A percentile compares a stretch with the other conserved stretches of the same genome.
Evolutionary conservation across 2,329 filamentous ascomycete species (phyloP).

Genomic region (Venturia nashicola): DNA sequence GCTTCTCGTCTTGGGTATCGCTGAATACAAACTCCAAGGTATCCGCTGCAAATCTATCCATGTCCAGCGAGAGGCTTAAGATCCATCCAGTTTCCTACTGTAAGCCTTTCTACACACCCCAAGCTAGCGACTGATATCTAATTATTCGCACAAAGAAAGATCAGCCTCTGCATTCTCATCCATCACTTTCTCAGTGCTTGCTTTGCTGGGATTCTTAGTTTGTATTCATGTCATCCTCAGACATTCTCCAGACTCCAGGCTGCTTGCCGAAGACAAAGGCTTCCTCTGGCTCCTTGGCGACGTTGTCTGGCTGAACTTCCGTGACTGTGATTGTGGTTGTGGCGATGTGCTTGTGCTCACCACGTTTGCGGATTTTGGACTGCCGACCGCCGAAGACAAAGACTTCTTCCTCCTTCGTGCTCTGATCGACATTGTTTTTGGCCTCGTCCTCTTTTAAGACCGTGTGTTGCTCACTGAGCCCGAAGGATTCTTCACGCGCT

Average conservation of each 20-base stretch:
- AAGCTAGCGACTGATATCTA: neutral
- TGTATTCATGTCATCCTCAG: neutral
- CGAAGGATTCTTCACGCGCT: neutral
- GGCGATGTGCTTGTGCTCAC: neutral
- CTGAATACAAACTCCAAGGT: neutral
- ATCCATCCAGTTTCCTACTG: neutral
- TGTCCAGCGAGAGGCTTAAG: neutral
- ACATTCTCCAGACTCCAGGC: neutral
- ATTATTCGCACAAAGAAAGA: too few relatives aligned
- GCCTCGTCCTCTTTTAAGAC: neutral
- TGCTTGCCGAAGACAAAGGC: neutral
- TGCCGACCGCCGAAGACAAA: neutral
- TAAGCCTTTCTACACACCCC: neutral
- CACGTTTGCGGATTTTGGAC: neutral
- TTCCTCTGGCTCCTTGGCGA: neutral
- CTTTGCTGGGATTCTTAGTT: neutral
- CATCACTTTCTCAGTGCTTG: too few relatives aligned
- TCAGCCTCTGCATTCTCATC: too few relatives aligned
- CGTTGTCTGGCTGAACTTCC: neutral
- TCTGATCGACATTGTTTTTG: neutral
- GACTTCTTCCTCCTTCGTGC: neutral
- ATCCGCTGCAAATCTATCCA: neutral
- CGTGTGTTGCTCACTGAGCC: neutral
- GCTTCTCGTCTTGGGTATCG: neutral
- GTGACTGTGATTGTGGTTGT: neutral